Percentiles rank a stretch among this genome's conserved stretches.
phyloP scores from a whole-genome alignment of 805 yeast genomes.

The Candida taoyuanica region DNA sequence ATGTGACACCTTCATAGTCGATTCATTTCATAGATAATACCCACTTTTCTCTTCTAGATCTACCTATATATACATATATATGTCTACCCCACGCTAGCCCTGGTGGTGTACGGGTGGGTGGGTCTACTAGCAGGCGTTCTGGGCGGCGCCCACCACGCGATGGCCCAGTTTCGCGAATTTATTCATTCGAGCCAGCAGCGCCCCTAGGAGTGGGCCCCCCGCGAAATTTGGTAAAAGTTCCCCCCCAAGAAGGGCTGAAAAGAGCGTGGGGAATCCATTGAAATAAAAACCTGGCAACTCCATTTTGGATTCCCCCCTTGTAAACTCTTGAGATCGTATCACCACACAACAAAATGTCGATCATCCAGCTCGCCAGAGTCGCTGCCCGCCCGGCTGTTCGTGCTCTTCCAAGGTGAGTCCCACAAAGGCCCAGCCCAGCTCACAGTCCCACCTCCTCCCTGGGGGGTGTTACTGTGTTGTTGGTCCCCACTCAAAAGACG shows the following conservation, averaged over 20 bases:
- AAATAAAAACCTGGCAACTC: too few species aligned
- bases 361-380: constrained; percentile 12
- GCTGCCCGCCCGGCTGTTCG: constrained; percentile 17
- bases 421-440: too few species aligned
- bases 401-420: constrained; percentile 14
- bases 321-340: neutral
- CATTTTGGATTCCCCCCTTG: neutral
- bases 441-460: too few species aligned
- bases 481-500: too few species aligned
- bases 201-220: neutral
- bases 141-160: constrained; percentile 1
- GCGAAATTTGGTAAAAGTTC: neutral
- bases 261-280: neutral
- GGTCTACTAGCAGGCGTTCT: too few species aligned
- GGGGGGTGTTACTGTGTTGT: too few species aligned
- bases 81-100: neutral
- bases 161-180: neutral
- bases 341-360: constrained; percentile 5
- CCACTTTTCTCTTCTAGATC: neutral
- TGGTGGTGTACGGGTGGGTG: constrained; percentile 8
- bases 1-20: constrained; percentile 26
- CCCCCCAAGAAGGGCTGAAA: too few species aligned
- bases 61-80: neutral
- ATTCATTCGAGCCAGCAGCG: neutral
- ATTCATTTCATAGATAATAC: too few species aligned